phyloP scores from a whole-genome alignment of 179 eudicot species.

The Spergularia azorica region DNA sequence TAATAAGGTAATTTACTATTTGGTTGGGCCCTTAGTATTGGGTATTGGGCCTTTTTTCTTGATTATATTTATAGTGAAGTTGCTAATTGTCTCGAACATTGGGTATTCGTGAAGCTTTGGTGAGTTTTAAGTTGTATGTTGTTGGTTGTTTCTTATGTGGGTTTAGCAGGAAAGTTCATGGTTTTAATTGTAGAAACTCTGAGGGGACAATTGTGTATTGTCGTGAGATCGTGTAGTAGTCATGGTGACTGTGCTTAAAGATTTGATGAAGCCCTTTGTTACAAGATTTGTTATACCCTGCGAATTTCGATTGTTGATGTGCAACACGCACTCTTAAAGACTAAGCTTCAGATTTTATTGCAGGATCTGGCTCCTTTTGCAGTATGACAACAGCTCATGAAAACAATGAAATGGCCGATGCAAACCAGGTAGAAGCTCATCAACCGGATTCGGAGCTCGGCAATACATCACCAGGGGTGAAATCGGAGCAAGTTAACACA shows the following conservation, averaged over 20 bases:
- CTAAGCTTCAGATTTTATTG: not conserved
- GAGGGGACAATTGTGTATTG: too few species aligned
- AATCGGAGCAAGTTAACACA: slow-evolving; percentile 22
- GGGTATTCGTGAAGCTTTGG: too few species aligned
- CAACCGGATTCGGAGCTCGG: slow-evolving; percentile 18
- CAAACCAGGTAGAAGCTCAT: slow-evolving; percentile 21
- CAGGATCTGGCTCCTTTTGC: slow-evolving; percentile 24
- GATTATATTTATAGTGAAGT: not conserved
- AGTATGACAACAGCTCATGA: slow-evolving; percentile 37
- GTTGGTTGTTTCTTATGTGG: too few species aligned
- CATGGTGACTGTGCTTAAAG: too few species aligned
- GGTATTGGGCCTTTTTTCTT: not conserved
- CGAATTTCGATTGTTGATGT: not conserved
- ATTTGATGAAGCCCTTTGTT: too few species aligned
- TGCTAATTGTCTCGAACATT: too few species aligned
- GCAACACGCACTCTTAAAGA: not conserved
- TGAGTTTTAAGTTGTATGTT: too few species aligned
- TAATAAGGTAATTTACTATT: not conserved
- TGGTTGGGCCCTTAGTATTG: not conserved
- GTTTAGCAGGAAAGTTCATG: too few species aligned
- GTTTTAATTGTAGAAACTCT: too few species aligned
- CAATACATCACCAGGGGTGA: slow-evolving; percentile 11
- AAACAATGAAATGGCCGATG: slow-evolving; percentile 24
- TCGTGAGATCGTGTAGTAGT: too few species aligned
- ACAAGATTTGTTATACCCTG: not conserved